Conservation (phyloP, 345 rosid genomes). For the Eucalyptus regnans region DNA sequence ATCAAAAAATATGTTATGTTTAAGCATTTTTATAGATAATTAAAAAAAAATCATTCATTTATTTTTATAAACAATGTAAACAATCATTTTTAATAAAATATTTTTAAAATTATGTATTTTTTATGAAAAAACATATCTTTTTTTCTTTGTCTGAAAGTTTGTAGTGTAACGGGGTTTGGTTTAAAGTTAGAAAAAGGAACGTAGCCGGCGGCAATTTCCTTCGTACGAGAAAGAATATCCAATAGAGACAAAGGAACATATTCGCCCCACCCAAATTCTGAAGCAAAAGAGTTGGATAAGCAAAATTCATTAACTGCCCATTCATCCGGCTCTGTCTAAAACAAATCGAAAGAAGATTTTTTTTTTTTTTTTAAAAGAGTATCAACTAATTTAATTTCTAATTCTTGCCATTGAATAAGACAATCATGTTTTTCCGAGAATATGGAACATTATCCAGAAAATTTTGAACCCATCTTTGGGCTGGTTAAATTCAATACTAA, state of each 20-base stretch:
- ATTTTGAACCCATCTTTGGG: accelerated
- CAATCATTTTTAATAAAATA: accelerated
- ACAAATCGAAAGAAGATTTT: not conserved
- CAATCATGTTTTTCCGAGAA: not conserved
- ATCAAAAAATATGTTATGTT: not conserved
- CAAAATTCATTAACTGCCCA: not conserved
- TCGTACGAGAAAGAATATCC: not conserved
- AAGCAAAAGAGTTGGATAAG: not conserved
- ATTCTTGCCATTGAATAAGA: not conserved
- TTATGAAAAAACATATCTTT: not conserved
- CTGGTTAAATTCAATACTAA: not conserved
- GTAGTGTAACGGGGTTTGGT: not conserved
- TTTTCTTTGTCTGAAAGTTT: not conserved
- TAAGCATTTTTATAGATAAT: not conserved
- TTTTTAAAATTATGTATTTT: not conserved
- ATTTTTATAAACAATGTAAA: accelerated
- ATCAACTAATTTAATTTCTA: not conserved
- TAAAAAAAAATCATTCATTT: not conserved
- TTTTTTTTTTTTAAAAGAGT: not conserved
- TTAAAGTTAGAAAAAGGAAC: not conserved
- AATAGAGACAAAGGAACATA: not conserved
- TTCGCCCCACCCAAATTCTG: not conserved
- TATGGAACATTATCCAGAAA: not conserved
- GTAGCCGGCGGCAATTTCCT: not conserved
- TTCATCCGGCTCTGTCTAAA: not conserved